Evolutionary conservation across 2,329 filamentous ascomycete genomes (phyloP).

Genomic region (Pleomassaria siparia): DNA sequence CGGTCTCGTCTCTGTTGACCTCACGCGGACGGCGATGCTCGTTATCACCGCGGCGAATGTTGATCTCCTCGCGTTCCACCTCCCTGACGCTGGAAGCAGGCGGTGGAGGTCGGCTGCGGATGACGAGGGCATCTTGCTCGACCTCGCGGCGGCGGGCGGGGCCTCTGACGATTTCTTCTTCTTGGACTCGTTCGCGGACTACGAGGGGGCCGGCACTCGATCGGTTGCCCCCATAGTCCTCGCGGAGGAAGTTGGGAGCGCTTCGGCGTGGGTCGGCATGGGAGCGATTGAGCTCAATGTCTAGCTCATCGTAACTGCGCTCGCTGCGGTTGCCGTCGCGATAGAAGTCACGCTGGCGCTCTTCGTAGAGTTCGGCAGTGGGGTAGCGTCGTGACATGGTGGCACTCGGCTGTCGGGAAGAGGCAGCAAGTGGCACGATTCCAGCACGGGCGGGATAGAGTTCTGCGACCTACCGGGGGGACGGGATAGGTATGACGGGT

Average conservation of each 20-base stretch:
- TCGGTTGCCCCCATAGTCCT: slow-evolving; percentile 53
- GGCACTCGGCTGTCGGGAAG: slow-evolving; percentile 1
- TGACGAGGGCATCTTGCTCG: slow-evolving; percentile 44
- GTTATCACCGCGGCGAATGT: slow-evolving; percentile 40
- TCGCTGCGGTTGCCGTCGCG: slow-evolving; percentile 43
- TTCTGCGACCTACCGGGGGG: not conserved
- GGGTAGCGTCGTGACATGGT: slow-evolving; percentile 51
- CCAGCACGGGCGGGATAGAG: not conserved
- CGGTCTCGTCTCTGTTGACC: slow-evolving; percentile 36
- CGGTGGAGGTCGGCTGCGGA: slow-evolving; percentile 33
- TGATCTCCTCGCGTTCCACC: slow-evolving; percentile 43
- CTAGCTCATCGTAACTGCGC: slow-evolving; percentile 53
- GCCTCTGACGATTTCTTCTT: slow-evolving; percentile 42
- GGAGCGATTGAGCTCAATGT: slow-evolving; percentile 48
- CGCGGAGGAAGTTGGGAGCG: slow-evolving; percentile 51
- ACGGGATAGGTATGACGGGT: not conserved
- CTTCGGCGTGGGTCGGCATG: slow-evolving; percentile 43
- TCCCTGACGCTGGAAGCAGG: slow-evolving; percentile 29
- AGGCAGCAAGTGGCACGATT: not conserved
- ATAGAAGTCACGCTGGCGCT: slow-evolving; percentile 54
- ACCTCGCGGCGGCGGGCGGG: slow-evolving; percentile 40
- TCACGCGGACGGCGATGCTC: slow-evolving; percentile 36
- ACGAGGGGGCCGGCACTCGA: slow-evolving; percentile 49
- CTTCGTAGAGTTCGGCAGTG: slow-evolving; percentile 51
- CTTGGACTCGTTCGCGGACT: slow-evolving; percentile 47